Conservation (phyloP, 1,284 basidiomycete genomes). For the Cutaneotrichosporon dermatis region DNA sequence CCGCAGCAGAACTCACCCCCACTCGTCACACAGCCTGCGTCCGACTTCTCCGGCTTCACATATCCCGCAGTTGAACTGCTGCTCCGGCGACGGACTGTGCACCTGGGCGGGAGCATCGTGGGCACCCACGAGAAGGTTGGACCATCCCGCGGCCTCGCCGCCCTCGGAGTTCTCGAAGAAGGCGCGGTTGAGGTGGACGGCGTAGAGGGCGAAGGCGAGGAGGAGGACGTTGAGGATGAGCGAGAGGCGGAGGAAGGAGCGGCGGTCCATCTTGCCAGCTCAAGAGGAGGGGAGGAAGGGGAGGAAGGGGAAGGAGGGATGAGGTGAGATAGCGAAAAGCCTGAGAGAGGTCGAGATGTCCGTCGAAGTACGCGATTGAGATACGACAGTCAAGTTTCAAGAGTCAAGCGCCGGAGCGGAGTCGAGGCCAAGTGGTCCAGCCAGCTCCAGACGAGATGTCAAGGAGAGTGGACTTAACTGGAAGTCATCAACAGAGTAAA, state of each 20-base stretch:
- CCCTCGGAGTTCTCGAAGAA: too few relatives aligned
- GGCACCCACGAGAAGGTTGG: too few relatives aligned
- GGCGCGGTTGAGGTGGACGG: neutral
- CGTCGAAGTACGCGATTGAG: too few relatives aligned
- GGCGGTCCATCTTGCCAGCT: constrained; percentile 8
- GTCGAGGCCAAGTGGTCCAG: too few relatives aligned
- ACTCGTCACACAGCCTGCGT: constrained; percentile 1
- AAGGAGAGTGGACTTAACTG: too few relatives aligned
- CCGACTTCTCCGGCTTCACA: constrained; percentile 9
- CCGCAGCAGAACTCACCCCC: constrained; percentile 2
- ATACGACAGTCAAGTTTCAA: too few relatives aligned
- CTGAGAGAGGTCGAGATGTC: too few relatives aligned
- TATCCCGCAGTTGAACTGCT: constrained; percentile 2
- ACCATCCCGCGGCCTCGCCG: too few relatives aligned
- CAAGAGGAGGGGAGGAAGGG: neutral
- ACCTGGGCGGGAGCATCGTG: neutral
- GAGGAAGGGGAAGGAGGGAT: neutral
- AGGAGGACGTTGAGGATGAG: constrained; percentile 10
- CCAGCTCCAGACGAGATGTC: too few relatives aligned
- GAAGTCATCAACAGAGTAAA: too few relatives aligned
- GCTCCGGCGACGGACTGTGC: neutral
- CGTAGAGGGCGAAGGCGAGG: constrained; percentile 2
- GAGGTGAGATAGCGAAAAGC: too few relatives aligned
- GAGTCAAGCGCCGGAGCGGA: too few relatives aligned
- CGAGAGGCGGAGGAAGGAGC: constrained; percentile 6